Conservation (phyloP, 192 early-diverging fungal genomes). For the Backusella circina region DNA sequence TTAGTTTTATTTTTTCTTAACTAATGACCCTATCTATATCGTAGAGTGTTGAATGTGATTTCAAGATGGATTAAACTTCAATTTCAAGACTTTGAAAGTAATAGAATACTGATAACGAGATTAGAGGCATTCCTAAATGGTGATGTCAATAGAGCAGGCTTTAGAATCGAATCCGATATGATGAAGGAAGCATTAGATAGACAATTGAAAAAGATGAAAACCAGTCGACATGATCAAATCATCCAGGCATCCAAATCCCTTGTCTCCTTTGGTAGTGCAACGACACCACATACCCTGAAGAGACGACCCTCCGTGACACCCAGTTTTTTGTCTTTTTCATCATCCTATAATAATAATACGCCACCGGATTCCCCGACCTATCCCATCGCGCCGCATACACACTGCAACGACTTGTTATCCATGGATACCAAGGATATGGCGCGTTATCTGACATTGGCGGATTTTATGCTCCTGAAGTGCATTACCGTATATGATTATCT, state of each 20-base stretch:
- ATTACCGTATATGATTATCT: slow-evolving; percentile 28
- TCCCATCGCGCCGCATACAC: background rate
- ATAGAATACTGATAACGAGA: slow-evolving; percentile 34
- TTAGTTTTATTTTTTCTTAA: no score
- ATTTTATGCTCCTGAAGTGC: slow-evolving; percentile 33
- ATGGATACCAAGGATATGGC: slow-evolving; percentile 22
- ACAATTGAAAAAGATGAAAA: background rate
- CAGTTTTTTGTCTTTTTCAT: slow-evolving; percentile 21
- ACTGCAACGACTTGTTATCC: background rate
- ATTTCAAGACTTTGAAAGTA: slow-evolving; percentile 54
- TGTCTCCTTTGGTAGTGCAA: background rate
- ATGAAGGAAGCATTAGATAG: slow-evolving; percentile 24
- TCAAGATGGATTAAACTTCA: slow-evolving; percentile 61
- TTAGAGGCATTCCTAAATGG: slow-evolving; percentile 48
- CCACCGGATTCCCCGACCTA: slow-evolving; percentile 6
- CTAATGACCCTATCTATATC: background rate
- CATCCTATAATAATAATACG: slow-evolving; percentile 11
- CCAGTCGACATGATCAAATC: background rate
- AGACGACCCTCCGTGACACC: slow-evolving; percentile 13
- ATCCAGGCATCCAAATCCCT: slow-evolving; percentile 7
- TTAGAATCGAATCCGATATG: slow-evolving; percentile 39
- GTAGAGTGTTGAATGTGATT: slow-evolving; percentile 55
- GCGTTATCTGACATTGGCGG: slow-evolving; percentile 38
- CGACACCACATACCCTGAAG: background rate
- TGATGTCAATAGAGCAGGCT: slow-evolving; percentile 44